Conservation (phyloP, 139 green algal genomes). For the Volvox africanus region DNA sequence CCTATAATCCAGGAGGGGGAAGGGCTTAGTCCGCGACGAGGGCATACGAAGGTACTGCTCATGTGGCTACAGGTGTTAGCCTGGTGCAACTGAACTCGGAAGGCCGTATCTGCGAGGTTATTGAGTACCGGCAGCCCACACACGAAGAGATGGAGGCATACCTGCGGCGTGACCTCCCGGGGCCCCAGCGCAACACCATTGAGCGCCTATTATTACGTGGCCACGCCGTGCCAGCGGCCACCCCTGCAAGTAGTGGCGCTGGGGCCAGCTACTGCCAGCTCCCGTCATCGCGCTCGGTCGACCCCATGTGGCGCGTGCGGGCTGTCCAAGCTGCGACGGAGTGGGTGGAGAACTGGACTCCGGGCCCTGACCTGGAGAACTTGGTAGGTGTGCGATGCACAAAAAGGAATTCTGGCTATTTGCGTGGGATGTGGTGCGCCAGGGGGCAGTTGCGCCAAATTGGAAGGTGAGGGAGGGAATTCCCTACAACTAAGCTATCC, state of each 20-base stretch:
- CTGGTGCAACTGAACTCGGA: not conserved
- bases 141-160: constrained; percentile 43
- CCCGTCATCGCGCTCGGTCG: not conserved
- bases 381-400: constrained; percentile 14
- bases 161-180: constrained; percentile 11
- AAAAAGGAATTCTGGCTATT: no score
- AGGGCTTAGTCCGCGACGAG: no score
- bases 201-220: constrained; percentile 14
- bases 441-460: no score
- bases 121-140: constrained; percentile 48
- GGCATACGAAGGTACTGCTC: no score
- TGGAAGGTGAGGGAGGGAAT: no score
- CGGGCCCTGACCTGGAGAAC: constrained; percentile 41
- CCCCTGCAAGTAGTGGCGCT: not conserved
- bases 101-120: constrained; percentile 24
- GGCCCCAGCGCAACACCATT: not conserved
- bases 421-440: no score
- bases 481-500: no score
- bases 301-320: constrained; percentile 43
- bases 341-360: constrained; percentile 54
- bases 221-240: not conserved
- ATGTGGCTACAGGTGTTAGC: constrained; percentile 14
- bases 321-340: constrained; percentile 42
- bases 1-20: no score
- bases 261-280: constrained; percentile 32